Conservation (phyloP, 106 monocot species). For the Ottelia alismoides region DNA sequence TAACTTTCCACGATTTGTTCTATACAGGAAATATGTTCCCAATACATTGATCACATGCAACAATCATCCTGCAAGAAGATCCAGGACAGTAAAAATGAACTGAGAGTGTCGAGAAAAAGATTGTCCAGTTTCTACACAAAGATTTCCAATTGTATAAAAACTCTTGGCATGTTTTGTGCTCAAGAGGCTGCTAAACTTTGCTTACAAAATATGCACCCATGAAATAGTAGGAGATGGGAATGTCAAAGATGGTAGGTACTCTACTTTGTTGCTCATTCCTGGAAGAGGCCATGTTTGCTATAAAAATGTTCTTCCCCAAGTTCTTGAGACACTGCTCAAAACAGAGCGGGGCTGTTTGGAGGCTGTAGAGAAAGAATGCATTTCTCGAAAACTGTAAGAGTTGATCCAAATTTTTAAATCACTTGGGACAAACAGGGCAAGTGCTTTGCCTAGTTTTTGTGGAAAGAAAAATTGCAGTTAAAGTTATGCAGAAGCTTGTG, state of each 20-base stretch:
- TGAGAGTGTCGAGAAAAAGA: conserved; percentile 26
- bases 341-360: conserved; percentile 27
- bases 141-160: conserved; percentile 62
- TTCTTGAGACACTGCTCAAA: conserved; percentile 27
- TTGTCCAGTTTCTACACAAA: conserved; percentile 34
- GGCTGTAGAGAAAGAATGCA: conserved; percentile 37
- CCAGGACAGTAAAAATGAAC: conserved; percentile 26
- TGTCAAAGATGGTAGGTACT: conserved; percentile 8
- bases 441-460: conserved; percentile 79
- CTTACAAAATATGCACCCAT: conserved; percentile 18
- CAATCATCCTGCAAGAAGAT: conserved; percentile 17
- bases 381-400: conserved; percentile 78
- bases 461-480: conserved; percentile 74
- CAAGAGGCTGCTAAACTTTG: conserved; percentile 58
- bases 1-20: no score
- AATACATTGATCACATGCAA: conserved; percentile 18
- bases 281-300: conserved; percentile 22
- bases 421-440: conserved; percentile 40
- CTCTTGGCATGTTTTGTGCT: conserved; percentile 66
- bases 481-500: conserved; percentile 45
- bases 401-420: conserved; percentile 45
- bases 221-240: conserved; percentile 15
- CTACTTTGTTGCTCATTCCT: conserved; percentile 25
- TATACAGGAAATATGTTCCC: no score
- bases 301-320: conserved; percentile 41